phyloP scores from a whole-genome alignment of 1,284 basidiomycete species.

The Stygiomarasmius scandens region DNA sequence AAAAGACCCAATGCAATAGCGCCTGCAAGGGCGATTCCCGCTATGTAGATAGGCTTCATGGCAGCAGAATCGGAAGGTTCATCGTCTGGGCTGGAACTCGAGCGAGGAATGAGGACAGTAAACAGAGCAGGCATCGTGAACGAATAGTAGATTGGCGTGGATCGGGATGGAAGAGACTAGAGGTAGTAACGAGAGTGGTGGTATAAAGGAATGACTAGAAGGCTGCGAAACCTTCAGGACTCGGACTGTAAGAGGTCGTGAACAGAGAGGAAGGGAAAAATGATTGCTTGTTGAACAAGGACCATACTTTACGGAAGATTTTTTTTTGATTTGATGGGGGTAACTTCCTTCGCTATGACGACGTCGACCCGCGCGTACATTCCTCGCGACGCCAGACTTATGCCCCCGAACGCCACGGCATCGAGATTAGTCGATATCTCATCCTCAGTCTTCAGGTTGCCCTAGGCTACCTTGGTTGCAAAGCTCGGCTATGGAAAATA shows the following conservation, averaged over 20 bases:
- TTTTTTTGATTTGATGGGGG: too few species aligned
- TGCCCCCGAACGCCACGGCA: not conserved
- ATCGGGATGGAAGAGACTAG: not conserved
- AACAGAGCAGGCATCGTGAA: constrained; percentile 1
- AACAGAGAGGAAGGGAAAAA: too few species aligned
- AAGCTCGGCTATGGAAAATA: too few species aligned
- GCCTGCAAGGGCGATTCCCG: constrained; percentile 10
- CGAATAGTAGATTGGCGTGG: not conserved
- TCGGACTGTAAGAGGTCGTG: too few species aligned
- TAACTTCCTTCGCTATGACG: not conserved
- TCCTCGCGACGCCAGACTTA: too few species aligned
- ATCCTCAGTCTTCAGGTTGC: too few species aligned
- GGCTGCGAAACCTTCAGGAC: not conserved
- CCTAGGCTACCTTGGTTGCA: too few species aligned
- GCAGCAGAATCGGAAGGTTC: not conserved
- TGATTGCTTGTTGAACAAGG: too few species aligned
- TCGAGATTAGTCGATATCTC: too few species aligned
- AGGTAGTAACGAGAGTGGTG: not conserved
- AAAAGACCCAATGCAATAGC: constrained; percentile 25
- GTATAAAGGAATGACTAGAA: constrained; percentile 6
- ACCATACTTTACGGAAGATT: too few species aligned
- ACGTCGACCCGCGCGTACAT: not conserved
- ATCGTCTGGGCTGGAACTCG: constrained; percentile 1
- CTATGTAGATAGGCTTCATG: constrained; percentile 6
- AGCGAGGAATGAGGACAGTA: not conserved